Evolutionary conservation across 192 early-diverging fungal species (phyloP).

Genomic region (Coemansia sp.): DNA sequence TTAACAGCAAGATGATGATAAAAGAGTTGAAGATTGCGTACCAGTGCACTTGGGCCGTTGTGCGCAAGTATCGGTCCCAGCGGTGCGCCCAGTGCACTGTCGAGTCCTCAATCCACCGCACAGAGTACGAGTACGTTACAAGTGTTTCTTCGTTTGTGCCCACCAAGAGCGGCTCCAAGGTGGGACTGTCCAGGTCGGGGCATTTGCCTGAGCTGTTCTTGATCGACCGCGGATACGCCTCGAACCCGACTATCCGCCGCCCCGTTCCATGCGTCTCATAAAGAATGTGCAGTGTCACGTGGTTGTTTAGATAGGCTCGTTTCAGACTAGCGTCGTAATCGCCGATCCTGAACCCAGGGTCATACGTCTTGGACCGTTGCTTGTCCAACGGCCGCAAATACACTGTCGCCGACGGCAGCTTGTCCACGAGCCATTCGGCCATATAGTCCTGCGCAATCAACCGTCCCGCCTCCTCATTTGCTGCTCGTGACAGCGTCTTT

Average conservation of each 20-base stretch:
- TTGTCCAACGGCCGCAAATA: slow-evolving; percentile 11
- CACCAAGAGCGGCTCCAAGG: slow-evolving; percentile 16
- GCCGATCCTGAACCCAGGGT: slow-evolving; percentile 63
- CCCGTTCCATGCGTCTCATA: slow-evolving; percentile 53
- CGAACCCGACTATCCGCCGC: slow-evolving; percentile 66
- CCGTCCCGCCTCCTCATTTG: slow-evolving; percentile 49
- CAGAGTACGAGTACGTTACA: slow-evolving; percentile 70
- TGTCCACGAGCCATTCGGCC: slow-evolving; percentile 70
- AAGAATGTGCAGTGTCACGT: slow-evolving; percentile 61
- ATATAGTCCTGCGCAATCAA: slow-evolving; percentile 61
- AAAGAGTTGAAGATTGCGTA: slow-evolving; percentile 71
- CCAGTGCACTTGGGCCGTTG: slow-evolving; percentile 61
- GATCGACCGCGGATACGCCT: slow-evolving; percentile 66
- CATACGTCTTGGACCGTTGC: slow-evolving; percentile 38
- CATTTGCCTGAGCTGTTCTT: slow-evolving; percentile 27
- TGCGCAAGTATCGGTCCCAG: slow-evolving; percentile 67
- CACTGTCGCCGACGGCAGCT: slow-evolving; percentile 64
- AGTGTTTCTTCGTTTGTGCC: slow-evolving; percentile 24
- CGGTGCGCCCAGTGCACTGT: slow-evolving; percentile 56
- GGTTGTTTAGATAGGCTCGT: slow-evolving; percentile 65
- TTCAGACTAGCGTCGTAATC: slow-evolving; percentile 39
- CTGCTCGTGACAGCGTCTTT: slow-evolving; percentile 40
- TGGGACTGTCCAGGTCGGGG: slow-evolving; percentile 17
- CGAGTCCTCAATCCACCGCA: slow-evolving; percentile 64
- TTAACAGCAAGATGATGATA: slow-evolving; percentile 64